Evolutionary conservation across 116 monocot genomes (phyloP), one percentile per base, ranked within the genome.

Genomic region (Trichopus zeylanicus): DNA sequence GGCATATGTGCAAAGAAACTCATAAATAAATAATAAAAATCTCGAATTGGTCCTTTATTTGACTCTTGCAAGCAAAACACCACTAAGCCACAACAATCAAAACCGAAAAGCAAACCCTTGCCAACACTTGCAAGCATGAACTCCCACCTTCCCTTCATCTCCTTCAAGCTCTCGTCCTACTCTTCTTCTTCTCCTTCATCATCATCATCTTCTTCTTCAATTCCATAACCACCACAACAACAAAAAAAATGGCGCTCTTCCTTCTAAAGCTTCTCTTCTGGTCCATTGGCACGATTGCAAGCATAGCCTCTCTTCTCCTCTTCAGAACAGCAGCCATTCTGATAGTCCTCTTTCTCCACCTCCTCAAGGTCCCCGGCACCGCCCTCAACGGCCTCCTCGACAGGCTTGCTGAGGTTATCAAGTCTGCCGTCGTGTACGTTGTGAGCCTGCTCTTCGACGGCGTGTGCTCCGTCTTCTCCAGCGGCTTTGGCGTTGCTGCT

Each of bases 201-300:
- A 15, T 12, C 29, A 9, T 54, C 10, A 11, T 9, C 62, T 16
- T 0, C 16, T n/a, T n/a, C n/a, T n/a, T n/a, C n/a, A n/a, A n/a
- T n/a, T n/a, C n/a, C n/a, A n/a, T n/a, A n/a, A n/a, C n/a, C n/a
- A n/a, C n/a, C n/a, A n/a, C n/a, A n/a, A n/a, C n/a, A n/a, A n/a
- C n/a, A n/a, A n/a, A n/a, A 20, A 49, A 20, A 28, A 55, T 54
- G 38, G 48, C 51, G 18, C 18, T 35, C 23, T 31, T 66, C 29
- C 3, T 72, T 10, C 34, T 72, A 49, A 72, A 59, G 33, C 35
- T 72, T 5, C 16, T 66, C 27, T 59, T 72, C 51, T 72, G 52
- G 21, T 12, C 26, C 42, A 12, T 72, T 9, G 48, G 39, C 39
- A 56, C 59, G 16, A 6, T 65, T 7, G 7, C 51, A 42, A 33